Evolutionary conservation across 2,329 filamentous ascomycete species (phyloP).

Genomic region (Monosporascus sp.): DNA sequence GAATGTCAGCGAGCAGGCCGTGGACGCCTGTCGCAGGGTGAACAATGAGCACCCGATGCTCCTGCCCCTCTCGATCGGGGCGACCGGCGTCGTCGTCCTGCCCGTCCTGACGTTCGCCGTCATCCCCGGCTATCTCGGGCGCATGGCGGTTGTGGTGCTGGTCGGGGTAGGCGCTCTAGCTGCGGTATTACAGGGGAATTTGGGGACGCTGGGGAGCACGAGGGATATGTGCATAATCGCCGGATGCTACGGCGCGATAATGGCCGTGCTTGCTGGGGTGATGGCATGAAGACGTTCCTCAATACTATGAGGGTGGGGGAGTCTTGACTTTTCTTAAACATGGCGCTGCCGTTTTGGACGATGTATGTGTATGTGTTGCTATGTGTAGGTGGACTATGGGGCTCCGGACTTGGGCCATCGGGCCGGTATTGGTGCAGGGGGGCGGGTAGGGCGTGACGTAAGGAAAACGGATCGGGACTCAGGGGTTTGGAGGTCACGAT

Average conservation of each 20-base stretch:
- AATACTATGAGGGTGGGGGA: no score
- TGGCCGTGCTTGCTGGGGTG: constrained; percentile 29
- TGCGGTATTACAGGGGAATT: constrained; percentile 10
- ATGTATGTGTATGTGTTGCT: no score
- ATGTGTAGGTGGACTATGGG: no score
- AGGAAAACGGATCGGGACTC: no score
- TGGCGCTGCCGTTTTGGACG: no score
- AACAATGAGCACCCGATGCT: constrained; percentile 13
- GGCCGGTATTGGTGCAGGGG: no score
- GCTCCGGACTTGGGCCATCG: no score
- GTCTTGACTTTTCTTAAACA: no score
- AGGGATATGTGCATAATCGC: constrained; percentile 21
- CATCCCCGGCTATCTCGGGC: constrained; percentile 50
- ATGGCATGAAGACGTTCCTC: constrained; percentile 7
- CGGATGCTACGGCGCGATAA: constrained; percentile 30
- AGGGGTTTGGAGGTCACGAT: no score
- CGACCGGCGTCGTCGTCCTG: constrained; percentile 47
- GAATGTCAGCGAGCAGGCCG: constrained; percentile 1
- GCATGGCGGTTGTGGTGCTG: constrained; percentile 52
- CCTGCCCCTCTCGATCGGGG: constrained; percentile 34
- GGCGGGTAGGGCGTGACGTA: no score
- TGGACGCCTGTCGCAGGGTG: constrained; percentile 5
- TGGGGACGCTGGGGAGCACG: constrained; percentile 19
- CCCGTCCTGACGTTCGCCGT: constrained; percentile 55
- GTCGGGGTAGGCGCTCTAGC: constrained; percentile 35